Percentiles rank a stretch among this genome's conserved stretches.
Evolutionary conservation across 2,329 filamentous ascomycete species (phyloP).

Genomic region (Parastagonospora nodorum): DNA sequence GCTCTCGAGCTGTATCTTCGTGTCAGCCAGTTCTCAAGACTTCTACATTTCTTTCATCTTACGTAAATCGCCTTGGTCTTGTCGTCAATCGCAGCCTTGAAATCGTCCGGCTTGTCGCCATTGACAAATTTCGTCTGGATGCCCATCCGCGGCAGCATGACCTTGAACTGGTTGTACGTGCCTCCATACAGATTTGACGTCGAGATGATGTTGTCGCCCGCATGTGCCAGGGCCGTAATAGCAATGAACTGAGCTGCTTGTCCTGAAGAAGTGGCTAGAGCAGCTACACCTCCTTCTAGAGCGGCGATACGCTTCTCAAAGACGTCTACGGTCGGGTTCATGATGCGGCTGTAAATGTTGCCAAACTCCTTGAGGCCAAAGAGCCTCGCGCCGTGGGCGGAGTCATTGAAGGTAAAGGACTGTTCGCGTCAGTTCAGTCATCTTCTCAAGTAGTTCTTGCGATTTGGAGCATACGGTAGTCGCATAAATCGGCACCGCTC

Average conservation of each 20-base stretch:
- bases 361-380: slow-evolving; percentile 97
- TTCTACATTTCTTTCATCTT: neutral
- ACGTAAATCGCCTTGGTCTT: slow-evolving; percentile 92
- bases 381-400: slow-evolving; percentile 89
- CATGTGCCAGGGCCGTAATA: slow-evolving; percentile 79
- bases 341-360: slow-evolving; percentile 97
- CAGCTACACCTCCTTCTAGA: slow-evolving; percentile 87
- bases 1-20: slow-evolving; percentile 62
- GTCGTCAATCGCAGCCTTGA: slow-evolving; percentile 83
- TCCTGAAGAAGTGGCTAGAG: slow-evolving; percentile 82
- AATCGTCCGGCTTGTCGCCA: slow-evolving; percentile 78
- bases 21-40: slow-evolving; percentile 1
- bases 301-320: slow-evolving; percentile 97
- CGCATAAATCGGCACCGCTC: slow-evolving; percentile 95
- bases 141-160: slow-evolving; percentile 82
- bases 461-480: slow-evolving; percentile 66
- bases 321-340: slow-evolving; percentile 80
- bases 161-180: slow-evolving; percentile 97
- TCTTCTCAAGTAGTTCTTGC: neutral
- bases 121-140: slow-evolving; percentile 87
- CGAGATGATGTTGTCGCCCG: slow-evolving; percentile 90
- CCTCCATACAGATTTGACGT: slow-evolving; percentile 88
- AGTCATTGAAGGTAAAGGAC: slow-evolving; percentile 95
- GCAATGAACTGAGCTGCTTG: slow-evolving; percentile 93
- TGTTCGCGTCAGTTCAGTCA: slow-evolving; percentile 41